Base-by-base conservation (phyloP, 805 yeast species). In the Wickerhamomyces bovis region DNA sequence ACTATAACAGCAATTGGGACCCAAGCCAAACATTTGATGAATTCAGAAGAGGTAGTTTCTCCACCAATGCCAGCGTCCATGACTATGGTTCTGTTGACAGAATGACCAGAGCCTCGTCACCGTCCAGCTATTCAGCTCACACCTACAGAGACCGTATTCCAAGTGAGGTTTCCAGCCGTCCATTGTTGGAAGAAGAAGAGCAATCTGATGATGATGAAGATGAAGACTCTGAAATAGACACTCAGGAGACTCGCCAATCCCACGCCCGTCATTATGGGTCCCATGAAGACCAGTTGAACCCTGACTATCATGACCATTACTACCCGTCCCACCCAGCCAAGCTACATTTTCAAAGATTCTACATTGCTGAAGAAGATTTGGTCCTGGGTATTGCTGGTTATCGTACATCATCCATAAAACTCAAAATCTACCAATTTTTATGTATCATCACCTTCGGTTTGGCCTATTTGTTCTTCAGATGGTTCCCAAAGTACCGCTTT, bases 381-480 rank as follows among this genome's bases (percentile, higher is more conserved):
- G 92, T 92, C 12, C 78, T 94, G 49, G 97, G 96, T 51, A 85
- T 94, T 51, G 99, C 97, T 0, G 98, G 98, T 5, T 94, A 87
- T 64, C 65, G 65, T 45, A 77, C 81, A 15, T 76, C 82, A 12
- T 59, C 59, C 42, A 45, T 72, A 53, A 77, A 81, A 50, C 57
- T 66, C 5, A 36, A 68, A 0, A 15, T 75, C 1, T 89, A 83
- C 61, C 75, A 77, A 49, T 13, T 76, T 0, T 48, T 85, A 2
- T 83, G 89, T 50, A 44, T 77, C 0, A 26, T 67, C 3, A 79
- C 97, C 0, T 62, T 78, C 4, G 99, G 99, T 0, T 41, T 89
- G 2, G 80, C 81, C 1, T 92, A 82, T 56, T 66, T 94, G 39
- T 48, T 85, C 1, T 65, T 89, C 50, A 72, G 96, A 53, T 94